A percentile compares a stretch with the other conserved stretches of the same genome.
Evolutionary conservation across 371 early-diverging fungal species (phyloP).

Genomic region (Mortierella sp.): DNA sequence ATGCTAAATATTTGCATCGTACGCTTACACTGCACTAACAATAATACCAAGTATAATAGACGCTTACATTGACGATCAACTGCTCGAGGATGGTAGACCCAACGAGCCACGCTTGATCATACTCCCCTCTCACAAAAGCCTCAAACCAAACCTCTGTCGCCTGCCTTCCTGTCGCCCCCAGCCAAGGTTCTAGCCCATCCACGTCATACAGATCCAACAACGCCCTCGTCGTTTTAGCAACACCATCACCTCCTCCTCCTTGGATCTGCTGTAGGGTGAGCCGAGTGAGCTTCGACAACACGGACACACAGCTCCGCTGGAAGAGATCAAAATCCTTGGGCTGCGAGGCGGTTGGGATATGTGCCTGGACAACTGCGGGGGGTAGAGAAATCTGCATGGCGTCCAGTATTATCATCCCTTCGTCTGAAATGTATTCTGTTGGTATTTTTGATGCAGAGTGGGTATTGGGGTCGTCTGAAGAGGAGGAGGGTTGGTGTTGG

Average conservation of each 20-base stretch:
- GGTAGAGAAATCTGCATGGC: constrained; percentile 20
- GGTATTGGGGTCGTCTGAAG: not conserved
- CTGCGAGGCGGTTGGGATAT: not conserved
- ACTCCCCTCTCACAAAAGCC: constrained; percentile 10
- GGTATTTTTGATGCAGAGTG: not conserved
- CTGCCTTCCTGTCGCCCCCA: constrained; percentile 6
- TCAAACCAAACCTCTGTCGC: constrained; percentile 43
- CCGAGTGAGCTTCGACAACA: constrained; percentile 8
- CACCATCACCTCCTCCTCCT: not conserved
- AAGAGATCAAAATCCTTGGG: constrained; percentile 25
- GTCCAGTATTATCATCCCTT: constrained; percentile 10
- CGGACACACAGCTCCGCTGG: constrained; percentile 10
- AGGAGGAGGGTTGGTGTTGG: not conserved
- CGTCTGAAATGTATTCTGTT: not conserved
- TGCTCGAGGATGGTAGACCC: constrained; percentile 55
- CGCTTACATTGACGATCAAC: constrained; percentile 39
- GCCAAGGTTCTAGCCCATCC: constrained; percentile 16
- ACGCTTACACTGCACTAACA: not conserved
- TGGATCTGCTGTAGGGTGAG: not conserved
- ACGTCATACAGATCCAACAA: constrained; percentile 18
- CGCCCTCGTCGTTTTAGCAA: not conserved
- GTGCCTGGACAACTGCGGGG: not conserved
- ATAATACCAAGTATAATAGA: too few species aligned
- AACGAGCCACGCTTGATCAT: constrained; percentile 40
- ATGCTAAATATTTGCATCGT: not conserved